Conservation (phyloP, 2,329 filamentous ascomycete species). For the Pyrenochaeta sp. region DNA sequence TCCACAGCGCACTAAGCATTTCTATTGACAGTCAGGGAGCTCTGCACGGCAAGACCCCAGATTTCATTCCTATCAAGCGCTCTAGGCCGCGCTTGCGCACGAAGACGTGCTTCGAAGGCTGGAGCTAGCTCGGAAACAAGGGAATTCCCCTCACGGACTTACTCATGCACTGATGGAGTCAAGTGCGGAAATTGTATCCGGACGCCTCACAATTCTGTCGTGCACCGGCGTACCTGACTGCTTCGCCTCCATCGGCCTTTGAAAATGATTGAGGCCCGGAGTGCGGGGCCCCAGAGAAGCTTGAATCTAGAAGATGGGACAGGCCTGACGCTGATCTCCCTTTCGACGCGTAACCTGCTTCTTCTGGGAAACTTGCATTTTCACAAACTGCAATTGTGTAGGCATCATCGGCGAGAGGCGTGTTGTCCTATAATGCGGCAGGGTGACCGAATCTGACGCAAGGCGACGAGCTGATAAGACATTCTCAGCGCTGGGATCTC, state of each 20-base stretch:
- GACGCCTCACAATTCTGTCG: slow-evolving; percentile 17
- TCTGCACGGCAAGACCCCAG: too few relatives aligned
- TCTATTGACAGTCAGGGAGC: too few relatives aligned
- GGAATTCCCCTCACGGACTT: too few relatives aligned
- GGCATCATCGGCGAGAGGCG: slow-evolving; percentile 10
- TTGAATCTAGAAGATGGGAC: slow-evolving; percentile 24
- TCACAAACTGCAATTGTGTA: slow-evolving; percentile 19
- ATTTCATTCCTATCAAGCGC: too few relatives aligned
- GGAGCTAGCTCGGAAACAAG: too few relatives aligned
- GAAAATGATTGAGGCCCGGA: slow-evolving; percentile 13
- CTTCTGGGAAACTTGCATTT: too few relatives aligned
- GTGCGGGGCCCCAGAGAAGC: slow-evolving; percentile 37
- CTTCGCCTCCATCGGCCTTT: slow-evolving; percentile 27
- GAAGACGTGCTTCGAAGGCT: too few relatives aligned
- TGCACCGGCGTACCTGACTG: slow-evolving; percentile 18
- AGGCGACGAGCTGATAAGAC: slow-evolving; percentile 17
- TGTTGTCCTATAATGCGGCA: slow-evolving; percentile 2
- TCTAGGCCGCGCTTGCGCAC: too few relatives aligned
- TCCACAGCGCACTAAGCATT: too few relatives aligned
- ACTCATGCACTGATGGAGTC: too few relatives aligned
- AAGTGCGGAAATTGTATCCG: not conserved
- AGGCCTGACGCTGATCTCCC: slow-evolving; percentile 14
- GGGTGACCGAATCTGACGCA: slow-evolving; percentile 16
- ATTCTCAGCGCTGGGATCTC: slow-evolving; percentile 18
- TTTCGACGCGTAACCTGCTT: slow-evolving; percentile 20